Evolutionary conservation across 441 rosid species (phyloP).

Genomic region (Populus hybrid): DNA sequence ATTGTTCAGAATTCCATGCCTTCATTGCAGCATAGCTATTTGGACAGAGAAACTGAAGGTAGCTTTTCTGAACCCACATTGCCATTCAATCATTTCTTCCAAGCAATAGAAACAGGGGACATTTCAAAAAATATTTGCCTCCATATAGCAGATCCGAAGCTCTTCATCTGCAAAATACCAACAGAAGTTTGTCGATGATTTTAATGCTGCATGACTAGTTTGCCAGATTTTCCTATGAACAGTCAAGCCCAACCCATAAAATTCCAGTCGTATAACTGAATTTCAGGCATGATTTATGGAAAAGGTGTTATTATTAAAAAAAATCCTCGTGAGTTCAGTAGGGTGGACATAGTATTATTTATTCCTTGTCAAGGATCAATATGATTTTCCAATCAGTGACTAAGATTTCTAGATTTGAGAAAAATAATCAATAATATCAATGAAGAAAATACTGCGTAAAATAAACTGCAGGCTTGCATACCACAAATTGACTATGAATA

Average conservation of each 20-base stretch:
- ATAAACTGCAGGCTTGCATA: too few species aligned
- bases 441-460: too few species aligned
- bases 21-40: too few species aligned
- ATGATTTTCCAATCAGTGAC: background rate
- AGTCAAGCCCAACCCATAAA: too few species aligned
- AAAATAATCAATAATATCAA: background rate
- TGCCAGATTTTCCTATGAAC: background rate
- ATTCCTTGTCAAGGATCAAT: background rate
- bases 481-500: too few species aligned
- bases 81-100: too few species aligned
- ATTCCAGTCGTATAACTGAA: too few species aligned
- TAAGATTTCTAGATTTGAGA: background rate
- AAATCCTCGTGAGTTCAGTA: background rate
- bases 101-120: too few species aligned
- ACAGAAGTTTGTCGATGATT: background rate
- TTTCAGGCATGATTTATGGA: background rate
- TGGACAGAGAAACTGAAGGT: too few species aligned
- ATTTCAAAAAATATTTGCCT: conserved; percentile 46
- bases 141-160: conserved; percentile 81
- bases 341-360: background rate
- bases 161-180: conserved; percentile 62
- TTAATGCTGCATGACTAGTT: background rate
- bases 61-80: too few species aligned
- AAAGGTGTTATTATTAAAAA: background rate
- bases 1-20: too few species aligned